phyloP scores from a whole-genome alignment of 257 asterid species.

The Galeopsis tetrahit region DNA sequence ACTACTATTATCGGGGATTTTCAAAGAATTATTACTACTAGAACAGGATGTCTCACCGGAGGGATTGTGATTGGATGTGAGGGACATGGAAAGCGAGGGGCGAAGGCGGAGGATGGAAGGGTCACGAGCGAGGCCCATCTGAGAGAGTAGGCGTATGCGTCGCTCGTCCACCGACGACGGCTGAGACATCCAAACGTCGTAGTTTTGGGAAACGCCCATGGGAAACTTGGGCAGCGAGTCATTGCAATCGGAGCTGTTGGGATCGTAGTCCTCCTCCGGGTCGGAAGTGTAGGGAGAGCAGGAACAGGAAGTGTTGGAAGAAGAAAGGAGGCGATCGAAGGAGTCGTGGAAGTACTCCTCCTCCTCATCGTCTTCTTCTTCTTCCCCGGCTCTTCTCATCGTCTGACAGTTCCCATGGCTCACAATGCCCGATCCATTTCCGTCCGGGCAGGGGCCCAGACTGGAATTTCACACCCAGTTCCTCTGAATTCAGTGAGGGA shows the following conservation, averaged over 20 bases:
- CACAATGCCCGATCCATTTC: conserved; percentile 52
- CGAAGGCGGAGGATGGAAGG: conserved; percentile 69
- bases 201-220: conserved; percentile 51
- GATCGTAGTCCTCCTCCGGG: conserved; percentile 53
- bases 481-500: conserved; percentile 28
- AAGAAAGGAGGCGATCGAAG: conserved; percentile 75
- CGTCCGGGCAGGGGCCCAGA: conserved; percentile 40
- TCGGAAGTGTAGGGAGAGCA: conserved; percentile 66
- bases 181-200: conserved; percentile 89
- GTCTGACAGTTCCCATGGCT: conserved; percentile 47
- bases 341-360: conserved; percentile 75
- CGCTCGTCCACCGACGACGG: conserved; percentile 93
- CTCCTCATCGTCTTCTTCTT: conserved; percentile 62
- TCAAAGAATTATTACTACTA: conserved; percentile 19
- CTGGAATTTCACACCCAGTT: background rate
- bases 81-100: conserved; percentile 53
- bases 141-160: conserved; percentile 68
- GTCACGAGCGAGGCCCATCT: conserved; percentile 83
- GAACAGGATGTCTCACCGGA: conserved; percentile 14
- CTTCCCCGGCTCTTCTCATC: conserved; percentile 74
- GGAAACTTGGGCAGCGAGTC: conserved; percentile 61
- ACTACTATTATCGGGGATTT: conserved; percentile 14
- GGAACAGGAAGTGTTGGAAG: conserved; percentile 78
- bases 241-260: conserved; percentile 34
- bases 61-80: conserved; percentile 42